These are phyloP conservation scores for Pleurotus eryngii DNA, from an alignment of 768 basidiomycete species.

Conservation along the genomic window DNA sequence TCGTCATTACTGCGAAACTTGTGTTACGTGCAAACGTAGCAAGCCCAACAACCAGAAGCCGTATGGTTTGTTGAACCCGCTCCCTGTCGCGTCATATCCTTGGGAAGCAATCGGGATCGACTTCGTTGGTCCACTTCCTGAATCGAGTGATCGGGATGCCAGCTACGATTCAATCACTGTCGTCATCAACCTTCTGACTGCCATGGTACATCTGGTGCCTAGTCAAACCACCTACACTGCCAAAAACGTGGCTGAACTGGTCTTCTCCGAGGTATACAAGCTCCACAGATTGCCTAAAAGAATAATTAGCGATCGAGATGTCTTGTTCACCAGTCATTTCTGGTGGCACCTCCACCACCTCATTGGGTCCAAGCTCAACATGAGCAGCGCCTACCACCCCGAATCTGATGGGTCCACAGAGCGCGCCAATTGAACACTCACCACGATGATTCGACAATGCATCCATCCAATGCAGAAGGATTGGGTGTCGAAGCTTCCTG, in stretches of 20 bases:
- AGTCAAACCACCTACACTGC: conserved; percentile 8
- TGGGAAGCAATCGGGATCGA: too few species aligned
- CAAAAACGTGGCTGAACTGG: conserved; percentile 13
- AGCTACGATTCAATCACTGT: conserved; percentile 10
- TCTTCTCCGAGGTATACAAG: conserved; percentile 3
- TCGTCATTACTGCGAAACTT: too few species aligned
- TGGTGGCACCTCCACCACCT: conserved; percentile 14
- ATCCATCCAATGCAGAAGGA: conserved; percentile 21
- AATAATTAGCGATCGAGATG: conserved; percentile 2
- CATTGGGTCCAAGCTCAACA: conserved; percentile 18
- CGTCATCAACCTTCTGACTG: conserved; percentile 15
- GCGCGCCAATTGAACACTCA: conserved; percentile 25
- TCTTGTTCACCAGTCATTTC: conserved; percentile 12
- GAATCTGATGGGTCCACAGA: background rate
- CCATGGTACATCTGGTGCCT: conserved; percentile 10
- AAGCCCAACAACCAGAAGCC: too few species aligned
- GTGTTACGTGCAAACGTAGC: too few species aligned
- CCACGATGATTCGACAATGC: conserved; percentile 24
- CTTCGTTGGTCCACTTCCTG: too few species aligned
- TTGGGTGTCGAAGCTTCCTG: conserved; percentile 25
- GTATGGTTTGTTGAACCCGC: too few species aligned
- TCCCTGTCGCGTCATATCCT: too few species aligned
- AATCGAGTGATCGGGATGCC: too few species aligned
- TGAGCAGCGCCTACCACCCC: conserved; percentile 22
- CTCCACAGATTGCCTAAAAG: conserved; percentile 30